Percentiles rank a stretch among this genome's conserved stretches.
Evolutionary conservation across 2,329 filamentous ascomycete genomes (phyloP).

Genomic region (Aspergillus floridensis): DNA sequence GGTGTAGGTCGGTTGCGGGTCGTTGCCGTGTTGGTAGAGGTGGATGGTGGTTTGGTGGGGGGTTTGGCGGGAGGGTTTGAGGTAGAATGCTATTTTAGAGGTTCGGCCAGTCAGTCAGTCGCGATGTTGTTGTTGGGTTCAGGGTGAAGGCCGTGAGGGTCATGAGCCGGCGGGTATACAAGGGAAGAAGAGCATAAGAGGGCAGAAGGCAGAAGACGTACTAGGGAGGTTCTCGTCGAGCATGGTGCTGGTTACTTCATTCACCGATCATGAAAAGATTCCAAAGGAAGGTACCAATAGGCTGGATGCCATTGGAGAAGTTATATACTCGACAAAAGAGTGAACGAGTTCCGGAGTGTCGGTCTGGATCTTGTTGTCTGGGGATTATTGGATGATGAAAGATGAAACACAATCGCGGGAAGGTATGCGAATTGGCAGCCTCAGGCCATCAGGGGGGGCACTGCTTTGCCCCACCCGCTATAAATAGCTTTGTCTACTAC

Average conservation of each 20-base stretch:
- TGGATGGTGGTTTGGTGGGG: constrained; percentile 41
- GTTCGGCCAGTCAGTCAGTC: constrained; percentile 13
- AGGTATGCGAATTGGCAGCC: neutral
- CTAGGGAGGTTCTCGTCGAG: constrained; percentile 91
- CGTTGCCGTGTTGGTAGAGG: constrained; percentile 70
- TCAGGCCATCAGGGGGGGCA: neutral
- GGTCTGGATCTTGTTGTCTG: neutral
- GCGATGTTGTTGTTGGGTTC: neutral
- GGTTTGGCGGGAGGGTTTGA: constrained; percentile 49
- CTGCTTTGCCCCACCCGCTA: constrained; percentile 5
- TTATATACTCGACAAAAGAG: neutral
- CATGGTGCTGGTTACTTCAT: constrained; percentile 53
- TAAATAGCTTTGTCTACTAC: neutral
- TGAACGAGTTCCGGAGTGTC: neutral
- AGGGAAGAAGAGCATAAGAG: neutral
- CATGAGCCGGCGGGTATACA: neutral
- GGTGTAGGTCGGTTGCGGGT: constrained; percentile 76
- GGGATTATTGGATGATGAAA: neutral
- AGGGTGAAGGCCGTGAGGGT: neutral
- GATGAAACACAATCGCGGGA: neutral
- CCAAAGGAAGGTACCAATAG: neutral
- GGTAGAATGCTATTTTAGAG: constrained; percentile 53
- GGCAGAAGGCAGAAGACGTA: constrained; percentile 27
- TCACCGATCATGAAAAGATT: neutral
- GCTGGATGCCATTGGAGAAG: constrained; percentile 15